Base-by-base conservation (phyloP, 352 stramenopile genomes). In the Blastocystis sp. region DNA sequence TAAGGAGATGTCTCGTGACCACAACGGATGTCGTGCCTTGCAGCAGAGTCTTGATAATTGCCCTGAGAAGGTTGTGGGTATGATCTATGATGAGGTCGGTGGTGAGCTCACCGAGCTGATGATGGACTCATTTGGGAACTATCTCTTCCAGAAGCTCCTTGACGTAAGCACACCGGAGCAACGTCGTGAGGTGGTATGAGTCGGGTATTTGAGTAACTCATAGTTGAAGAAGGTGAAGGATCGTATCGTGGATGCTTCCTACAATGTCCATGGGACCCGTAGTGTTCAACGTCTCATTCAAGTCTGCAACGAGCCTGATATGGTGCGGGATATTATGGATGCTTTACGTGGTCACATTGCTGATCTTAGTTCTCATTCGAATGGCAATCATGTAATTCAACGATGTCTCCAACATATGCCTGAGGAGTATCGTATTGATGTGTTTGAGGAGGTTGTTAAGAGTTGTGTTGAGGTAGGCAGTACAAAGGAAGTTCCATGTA, bases 71-170 rank as follows among this genome's bases (percentile, higher is more conserved):
- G 91, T 97, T 84, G 95, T 95, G 27, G 95, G 95, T 30, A 92
- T 97, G 78, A 98, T 99, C 90, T 96, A 98, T 73, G 93, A 95
- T n/a, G 96, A 99, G 92, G 96, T 96, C n/a, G 92, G 98, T 7
- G 93, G 96, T 37, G 96, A 98, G 90, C 94, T 98, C 92, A 94
- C 94, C 13, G 95, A 98, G 90, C 96, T 98, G 91, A 98, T 99
- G 96, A 95, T 98, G n/a, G 96, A 99, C 91, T 96, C 96, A 5
- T 99, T 99, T 91, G 97, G 97, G 6, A 99, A 98, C 90, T 99
- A 99, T 88, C 91, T 99, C 15, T 98, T 99, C 91, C 97, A 99
- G 92, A 99, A 99, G 91, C 95, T 99, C 42, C 92, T 98, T 35
- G 97, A 98, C 88, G 95, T 96, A 64, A 95, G 97, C 66, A 95